A percentile compares a stretch with the other conserved stretches of the same genome.
These are phyloP conservation scores for Saitozyma podzolica DNA, from an alignment of 768 basidiomycete species.

Conservation along the genomic window DNA sequence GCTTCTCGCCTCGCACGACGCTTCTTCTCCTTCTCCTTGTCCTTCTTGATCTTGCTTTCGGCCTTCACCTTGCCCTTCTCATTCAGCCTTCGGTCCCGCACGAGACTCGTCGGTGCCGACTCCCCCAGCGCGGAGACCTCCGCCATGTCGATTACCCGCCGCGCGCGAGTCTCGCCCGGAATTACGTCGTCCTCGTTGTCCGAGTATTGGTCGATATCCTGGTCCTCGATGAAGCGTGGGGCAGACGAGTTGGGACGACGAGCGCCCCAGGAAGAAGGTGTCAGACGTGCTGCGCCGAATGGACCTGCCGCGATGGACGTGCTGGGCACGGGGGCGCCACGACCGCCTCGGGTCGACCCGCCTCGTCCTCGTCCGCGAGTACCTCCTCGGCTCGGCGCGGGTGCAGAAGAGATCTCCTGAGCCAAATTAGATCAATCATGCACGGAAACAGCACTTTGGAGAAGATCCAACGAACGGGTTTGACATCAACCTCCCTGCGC, in stretches of 20 bases:
- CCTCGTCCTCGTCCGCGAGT: slow-evolving; percentile 18
- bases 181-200: slow-evolving; percentile 36
- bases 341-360: slow-evolving; percentile 19
- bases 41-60: slow-evolving; percentile 10
- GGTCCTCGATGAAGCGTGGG: not conserved
- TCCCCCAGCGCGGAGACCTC: slow-evolving; percentile 44
- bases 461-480: slow-evolving; percentile 24
- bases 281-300: slow-evolving; percentile 32
- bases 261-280: not conserved
- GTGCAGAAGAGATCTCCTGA: slow-evolving; percentile 11
- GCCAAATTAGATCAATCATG: not conserved
- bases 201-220: slow-evolving; percentile 28
- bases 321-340: slow-evolving; percentile 9
- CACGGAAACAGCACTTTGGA: too few species aligned
- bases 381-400: slow-evolving; percentile 12
- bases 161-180: not conserved
- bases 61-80: slow-evolving; percentile 21
- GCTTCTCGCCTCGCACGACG: slow-evolving; percentile 5
- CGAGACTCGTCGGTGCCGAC: slow-evolving; percentile 46
- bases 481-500: slow-evolving; percentile 36
- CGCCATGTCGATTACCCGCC: slow-evolving; percentile 43
- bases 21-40: slow-evolving; percentile 19
- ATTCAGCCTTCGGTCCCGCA: slow-evolving; percentile 31
- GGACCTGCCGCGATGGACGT: slow-evolving; percentile 31
- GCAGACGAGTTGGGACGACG: not conserved